Conservation (phyloP, 805 yeast species). For the Tetrapisispora iriomotensis region DNA sequence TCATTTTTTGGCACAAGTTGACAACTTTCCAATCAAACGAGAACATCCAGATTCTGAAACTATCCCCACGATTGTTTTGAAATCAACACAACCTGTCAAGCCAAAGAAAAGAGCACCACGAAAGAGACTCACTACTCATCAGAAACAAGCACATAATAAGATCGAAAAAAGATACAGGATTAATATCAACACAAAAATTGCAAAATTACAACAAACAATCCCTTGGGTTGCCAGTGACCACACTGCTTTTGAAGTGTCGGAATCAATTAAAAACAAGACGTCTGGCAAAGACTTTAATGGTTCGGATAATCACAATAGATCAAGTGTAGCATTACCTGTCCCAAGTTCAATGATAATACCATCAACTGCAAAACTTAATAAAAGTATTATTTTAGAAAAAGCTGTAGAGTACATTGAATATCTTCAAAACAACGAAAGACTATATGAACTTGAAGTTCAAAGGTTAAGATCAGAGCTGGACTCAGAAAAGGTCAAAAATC, state of each 20-base stretch:
- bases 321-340: background rate
- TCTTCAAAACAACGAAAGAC: conserved; percentile 40
- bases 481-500: background rate
- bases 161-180: conserved; percentile 64
- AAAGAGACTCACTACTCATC: conserved; percentile 41
- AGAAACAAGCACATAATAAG: conserved; percentile 63
- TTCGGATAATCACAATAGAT: background rate
- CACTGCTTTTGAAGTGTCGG: conserved; percentile 45
- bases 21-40: background rate
- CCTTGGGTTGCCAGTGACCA: conserved; percentile 58
- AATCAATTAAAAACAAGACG: conserved; percentile 1
- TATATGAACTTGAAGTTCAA: conserved; percentile 24
- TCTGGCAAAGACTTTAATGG: background rate
- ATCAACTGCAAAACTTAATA: conserved; percentile 40
- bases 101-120: conserved; percentile 32
- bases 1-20: background rate
- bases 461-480: conserved; percentile 28
- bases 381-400: conserved; percentile 57
- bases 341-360: conserved; percentile 1
- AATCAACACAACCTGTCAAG: background rate
- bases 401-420: conserved; percentile 52
- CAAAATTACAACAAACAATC: conserved; percentile 53
- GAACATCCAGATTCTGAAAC: background rate
- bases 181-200: conserved; percentile 63
- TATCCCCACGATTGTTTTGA: background rate